phyloP scores from a whole-genome alignment of 2,329 filamentous ascomycete genomes.

The Claviceps spartinae region DNA sequence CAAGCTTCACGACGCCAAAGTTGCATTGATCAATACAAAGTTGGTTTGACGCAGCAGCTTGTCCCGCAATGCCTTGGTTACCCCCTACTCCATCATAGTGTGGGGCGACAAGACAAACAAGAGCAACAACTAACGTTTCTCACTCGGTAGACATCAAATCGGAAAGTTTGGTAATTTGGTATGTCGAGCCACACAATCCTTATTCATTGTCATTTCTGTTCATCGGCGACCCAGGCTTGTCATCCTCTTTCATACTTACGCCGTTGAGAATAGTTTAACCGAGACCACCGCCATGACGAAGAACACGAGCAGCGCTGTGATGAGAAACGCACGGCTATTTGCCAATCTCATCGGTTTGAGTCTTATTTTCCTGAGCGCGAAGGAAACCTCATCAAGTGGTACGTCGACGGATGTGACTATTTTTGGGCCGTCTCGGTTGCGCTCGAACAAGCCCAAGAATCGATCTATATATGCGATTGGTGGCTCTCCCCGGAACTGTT shows the following conservation, averaged over 20 bases:
- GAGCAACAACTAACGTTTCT: not conserved
- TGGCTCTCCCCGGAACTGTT: constrained; percentile 88
- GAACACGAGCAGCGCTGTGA: constrained; percentile 78
- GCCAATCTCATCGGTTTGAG: constrained; percentile 66
- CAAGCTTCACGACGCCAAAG: constrained; percentile 43
- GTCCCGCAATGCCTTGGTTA: too few relatives aligned
- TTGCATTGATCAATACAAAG: constrained; percentile 46
- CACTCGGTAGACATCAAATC: constrained; percentile 31
- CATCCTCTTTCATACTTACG: not conserved
- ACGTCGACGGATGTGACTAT: constrained; percentile 90
- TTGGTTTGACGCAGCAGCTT: constrained; percentile 14
- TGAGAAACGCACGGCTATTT: constrained; percentile 59
- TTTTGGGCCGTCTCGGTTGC: constrained; percentile 87
- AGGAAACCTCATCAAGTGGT: constrained; percentile 88
- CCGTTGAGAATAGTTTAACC: constrained; percentile 46
- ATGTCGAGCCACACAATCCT: constrained; percentile 11
- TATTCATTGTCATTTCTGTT: not conserved
- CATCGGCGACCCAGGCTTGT: not conserved
- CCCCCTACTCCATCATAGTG: not conserved
- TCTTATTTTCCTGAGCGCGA: constrained; percentile 82
- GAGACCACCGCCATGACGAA: constrained; percentile 86
- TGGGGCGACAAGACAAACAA: not conserved
- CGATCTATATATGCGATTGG: constrained; percentile 95
- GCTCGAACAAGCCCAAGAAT: constrained; percentile 78
- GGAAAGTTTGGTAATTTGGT: constrained; percentile 51